Evolutionary conservation across 1,284 basidiomycete genomes (phyloP).

Genomic region (Ceratorhiza oryzae-sativae): DNA sequence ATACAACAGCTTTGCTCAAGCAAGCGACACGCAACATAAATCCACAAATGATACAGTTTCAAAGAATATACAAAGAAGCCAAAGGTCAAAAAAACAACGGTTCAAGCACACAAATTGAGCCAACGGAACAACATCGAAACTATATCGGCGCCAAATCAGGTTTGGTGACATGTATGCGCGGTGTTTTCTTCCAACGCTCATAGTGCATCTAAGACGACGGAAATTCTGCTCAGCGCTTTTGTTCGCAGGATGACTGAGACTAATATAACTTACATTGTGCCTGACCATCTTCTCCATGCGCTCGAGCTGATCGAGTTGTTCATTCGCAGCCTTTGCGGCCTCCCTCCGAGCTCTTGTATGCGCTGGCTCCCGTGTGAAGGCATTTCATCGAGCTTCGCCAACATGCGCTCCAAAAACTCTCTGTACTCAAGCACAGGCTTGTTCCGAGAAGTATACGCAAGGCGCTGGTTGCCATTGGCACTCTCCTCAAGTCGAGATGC

Average conservation of each 20-base stretch:
- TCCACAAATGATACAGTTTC: slow-evolving; percentile 6
- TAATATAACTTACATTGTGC: slow-evolving; percentile 11
- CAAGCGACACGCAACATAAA: background rate
- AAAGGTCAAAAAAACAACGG: background rate
- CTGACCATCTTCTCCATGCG: slow-evolving; percentile 38
- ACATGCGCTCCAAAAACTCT: slow-evolving; percentile 19
- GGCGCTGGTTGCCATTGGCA: background rate
- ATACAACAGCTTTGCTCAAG: background rate
- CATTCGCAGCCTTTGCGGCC: background rate
- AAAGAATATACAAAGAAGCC: background rate
- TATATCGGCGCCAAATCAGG: background rate
- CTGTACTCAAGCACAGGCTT: slow-evolving; percentile 12
- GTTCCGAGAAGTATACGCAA: slow-evolving; percentile 15
- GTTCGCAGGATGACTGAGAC: too few species aligned
- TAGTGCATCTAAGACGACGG: slow-evolving; percentile 21
- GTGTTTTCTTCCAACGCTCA: slow-evolving; percentile 27
- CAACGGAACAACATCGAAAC: background rate
- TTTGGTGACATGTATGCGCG: slow-evolving; percentile 32
- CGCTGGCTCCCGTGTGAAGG: background rate
- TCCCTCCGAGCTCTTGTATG: background rate
- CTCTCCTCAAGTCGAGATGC: slow-evolving; percentile 1
- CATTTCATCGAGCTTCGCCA: slow-evolving; percentile 12
- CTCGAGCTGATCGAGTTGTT: slow-evolving; percentile 19
- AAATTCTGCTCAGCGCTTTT: background rate
- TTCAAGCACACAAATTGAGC: background rate